Evolutionary conservation across 495 filamentous ascomycete species (phyloP), one percentile per base, ranked within the genome.

Genomic region (Neurospora discreta): DNA sequence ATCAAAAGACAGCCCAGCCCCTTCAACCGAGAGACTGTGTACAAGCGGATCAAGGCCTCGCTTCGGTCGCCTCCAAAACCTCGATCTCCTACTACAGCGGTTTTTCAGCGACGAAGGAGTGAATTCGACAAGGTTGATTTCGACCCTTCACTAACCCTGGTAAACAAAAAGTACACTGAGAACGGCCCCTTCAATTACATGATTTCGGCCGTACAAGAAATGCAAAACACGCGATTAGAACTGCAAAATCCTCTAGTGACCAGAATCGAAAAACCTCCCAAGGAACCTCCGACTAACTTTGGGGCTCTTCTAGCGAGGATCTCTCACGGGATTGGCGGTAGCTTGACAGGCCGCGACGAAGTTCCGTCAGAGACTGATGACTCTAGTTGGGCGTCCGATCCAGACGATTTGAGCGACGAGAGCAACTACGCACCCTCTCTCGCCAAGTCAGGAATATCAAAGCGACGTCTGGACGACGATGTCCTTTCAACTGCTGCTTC

Each of bases 21-120:
- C 20, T 87, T 87, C 71, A 84, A 84, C 65, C 80, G 82, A 46
- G 83, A 86, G 68, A 84, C 84, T 1, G 85, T 88, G 7, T 87
- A 82, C 74, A 84, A 86, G 70, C 82, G 81, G 15, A 81, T 88
- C n/a, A 71, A 76, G 39, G 83, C 82, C 2, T 81, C 81, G 6
- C 60, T 84, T 20, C 78, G 78, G 18, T 73, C 75, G 8, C 71
- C 71, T 16, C 70, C 77, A 8, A 69, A 74, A 15, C 70, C 76
- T 18, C 46, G 58, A 18, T 70, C 74, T 33, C 69, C 72, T 4
- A 26, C 26, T 6, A 73, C 68, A 15, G 65, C 46, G 5, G 13
- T 30, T 2, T 71, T 42, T 23, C 42, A 15, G 13, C 75, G 81
- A 1, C 75, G 77, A 16, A 71, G 72, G 36, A 87, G 85, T 71